Evolutionary conservation across 2,329 filamentous ascomycete species (phyloP), one percentile per base, ranked within the genome.

Genomic region (Penicillium italicum): DNA sequence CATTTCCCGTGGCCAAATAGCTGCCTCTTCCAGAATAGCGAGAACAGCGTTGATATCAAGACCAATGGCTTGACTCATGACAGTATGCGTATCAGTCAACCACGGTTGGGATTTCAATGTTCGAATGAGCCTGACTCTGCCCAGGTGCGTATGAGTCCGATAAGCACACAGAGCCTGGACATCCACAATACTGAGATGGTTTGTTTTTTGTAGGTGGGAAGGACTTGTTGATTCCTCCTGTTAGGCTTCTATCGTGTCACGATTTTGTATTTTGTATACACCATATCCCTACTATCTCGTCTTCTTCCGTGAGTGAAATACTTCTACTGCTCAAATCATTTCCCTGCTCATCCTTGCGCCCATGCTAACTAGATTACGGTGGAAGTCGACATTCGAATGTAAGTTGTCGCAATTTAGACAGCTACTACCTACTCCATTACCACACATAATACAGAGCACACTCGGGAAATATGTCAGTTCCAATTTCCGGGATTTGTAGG

Each of bases 401-500:
- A n/a, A n/a, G n/a, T n/a, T n/a, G n/a, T n/a, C n/a, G n/a, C n/a
- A 30, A 30, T 30, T 11, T 14, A 14, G 5, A 40, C 11, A 22
- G 20, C 12, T 22, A 6, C 37, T 5, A 22, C 6, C 14, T 11
- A 22, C 38, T 26, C 11, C 16, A 3, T 0, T 10, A 22, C n/a
- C n/a, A n/a, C n/a, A n/a, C n/a, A n/a, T 8, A 6, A 26, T 40
- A 34, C 7, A 34, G 12, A 7, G 37, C 14, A n/a, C 14, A 41
- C n/a, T 26, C 22, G 5, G 22, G 11, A 22, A 1, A 7, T 11
- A 3, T 14, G 12, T 36, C n/a, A 18, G 33, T 22, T 40, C 20
- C 37, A 20, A 77, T 80, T 1, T 82, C 14, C n/a, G 16, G n/a
- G 16, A 20, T 18, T 14, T 24, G 12, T 5, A 16, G 12, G 37